Evolutionary conservation across 129 eudicot species (phyloP).

Genomic region (Mikania micrantha): DNA sequence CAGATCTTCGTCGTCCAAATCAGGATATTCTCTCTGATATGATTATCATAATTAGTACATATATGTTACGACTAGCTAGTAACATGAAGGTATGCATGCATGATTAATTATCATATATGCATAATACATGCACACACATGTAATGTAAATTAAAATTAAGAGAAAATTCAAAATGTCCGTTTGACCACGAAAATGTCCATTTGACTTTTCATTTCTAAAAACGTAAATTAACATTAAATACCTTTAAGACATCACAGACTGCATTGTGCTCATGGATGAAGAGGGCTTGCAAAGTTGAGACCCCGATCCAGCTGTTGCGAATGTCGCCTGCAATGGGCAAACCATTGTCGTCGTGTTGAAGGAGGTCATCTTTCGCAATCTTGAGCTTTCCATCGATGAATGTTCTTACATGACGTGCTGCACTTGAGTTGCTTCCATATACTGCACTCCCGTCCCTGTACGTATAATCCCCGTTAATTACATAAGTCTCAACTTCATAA

Average conservation of each 20-base stretch:
- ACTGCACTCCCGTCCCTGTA: slow-evolving; percentile 54
- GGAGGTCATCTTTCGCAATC: slow-evolving; percentile 46
- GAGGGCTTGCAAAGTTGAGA: slow-evolving; percentile 50
- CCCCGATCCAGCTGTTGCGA: slow-evolving; percentile 60
- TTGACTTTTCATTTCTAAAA: no score
- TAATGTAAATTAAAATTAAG: no score
- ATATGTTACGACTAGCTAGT: not conserved
- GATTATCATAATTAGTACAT: not conserved
- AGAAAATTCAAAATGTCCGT: no score
- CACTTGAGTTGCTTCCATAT: slow-evolving; percentile 35
- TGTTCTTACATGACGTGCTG: slow-evolving; percentile 32
- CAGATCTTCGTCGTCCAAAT: slow-evolving; percentile 39
- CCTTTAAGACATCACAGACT: slow-evolving; percentile 51
- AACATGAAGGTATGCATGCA: no score
- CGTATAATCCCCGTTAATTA: not conserved
- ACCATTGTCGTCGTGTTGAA: slow-evolving; percentile 34
- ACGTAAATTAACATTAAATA: not conserved
- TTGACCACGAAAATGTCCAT: no score
- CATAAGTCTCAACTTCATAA: not conserved
- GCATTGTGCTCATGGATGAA: slow-evolving; percentile 56
- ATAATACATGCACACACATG: no score
- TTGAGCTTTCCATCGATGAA: slow-evolving; percentile 57
- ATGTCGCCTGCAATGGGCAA: slow-evolving; percentile 37
- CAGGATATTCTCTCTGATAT: slow-evolving; percentile 37
- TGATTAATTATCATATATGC: no score